Conservation (phyloP, 2,329 filamentous ascomycete species). For the Tolypocladium ophioglossoides region DNA sequence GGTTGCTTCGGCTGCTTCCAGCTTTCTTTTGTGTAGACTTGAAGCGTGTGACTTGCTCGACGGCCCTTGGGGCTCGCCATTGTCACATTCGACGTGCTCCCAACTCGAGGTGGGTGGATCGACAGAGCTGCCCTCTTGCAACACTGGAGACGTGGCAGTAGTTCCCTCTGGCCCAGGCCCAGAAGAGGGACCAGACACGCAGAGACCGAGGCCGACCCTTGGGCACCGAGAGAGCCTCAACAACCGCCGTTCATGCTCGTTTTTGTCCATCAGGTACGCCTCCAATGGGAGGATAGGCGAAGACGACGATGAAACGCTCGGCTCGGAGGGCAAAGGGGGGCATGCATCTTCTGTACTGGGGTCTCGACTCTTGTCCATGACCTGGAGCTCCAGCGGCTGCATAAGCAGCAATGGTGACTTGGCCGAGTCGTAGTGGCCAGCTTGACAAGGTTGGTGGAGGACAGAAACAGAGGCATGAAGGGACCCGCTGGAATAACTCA, state of each 20-base stretch:
- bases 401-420: conserved; percentile 2
- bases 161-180: too few relatives aligned
- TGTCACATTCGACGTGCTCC: neutral
- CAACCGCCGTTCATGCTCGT: conserved; percentile 1
- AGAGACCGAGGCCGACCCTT: too few relatives aligned
- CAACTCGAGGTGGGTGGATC: neutral
- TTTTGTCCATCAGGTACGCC: neutral
- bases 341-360: neutral
- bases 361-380: neutral
- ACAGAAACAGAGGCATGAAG: neutral
- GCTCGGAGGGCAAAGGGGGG: neutral
- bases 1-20: neutral
- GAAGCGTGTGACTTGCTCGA: neutral
- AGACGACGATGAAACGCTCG: neutral
- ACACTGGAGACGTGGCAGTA: too few relatives aligned
- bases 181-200: too few relatives aligned
- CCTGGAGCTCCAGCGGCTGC: neutral
- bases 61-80: neutral
- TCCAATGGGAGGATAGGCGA: neutral
- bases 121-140: too few relatives aligned
- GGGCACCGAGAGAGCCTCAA: neutral
- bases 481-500: neutral
- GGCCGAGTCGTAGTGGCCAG: too few relatives aligned
- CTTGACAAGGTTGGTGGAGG: neutral
- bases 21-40: too few relatives aligned